Base-by-base conservation (phyloP, 1,139 yeast species). In the Protomyces inundatus region DNA sequence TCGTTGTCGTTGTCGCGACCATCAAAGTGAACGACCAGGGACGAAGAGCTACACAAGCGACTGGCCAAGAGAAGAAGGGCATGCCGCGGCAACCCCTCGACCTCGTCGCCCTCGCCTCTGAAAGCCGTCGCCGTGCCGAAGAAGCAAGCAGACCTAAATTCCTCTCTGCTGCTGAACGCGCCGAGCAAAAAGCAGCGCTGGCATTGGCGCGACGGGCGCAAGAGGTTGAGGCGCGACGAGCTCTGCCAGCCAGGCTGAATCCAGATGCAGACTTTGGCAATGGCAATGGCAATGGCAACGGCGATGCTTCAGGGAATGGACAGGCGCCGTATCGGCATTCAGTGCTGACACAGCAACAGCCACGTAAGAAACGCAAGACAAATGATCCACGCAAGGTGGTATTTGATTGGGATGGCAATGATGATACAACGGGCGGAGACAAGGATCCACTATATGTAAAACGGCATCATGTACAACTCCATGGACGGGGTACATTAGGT, bases 401-500 rank as follows among this genome's bases (percentile, higher is more conserved):
- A 10, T 89, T 88, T 73, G 87, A 82, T 10, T 89, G 96, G 96
- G 80, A 81, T 65, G 78, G 76, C 0, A 76, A 78, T 0, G 95
- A 87, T 23, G 96, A 89, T 71, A 87, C 95, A 0, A 71, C 83
- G 0, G 30, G 23, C 48, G 70, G 70, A 0, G 77, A 75, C 1
- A 77, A 77, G 65, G 77, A 76, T 60, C 84, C 86, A 0, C 69
- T 86, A 10, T 74, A 73, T 55, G 32, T 50, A 59, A 48, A 55
- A 5, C 67, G 46, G 4, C 67, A 33, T 68, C 67, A 60, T 58
- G 69, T 40, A n/a, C 67, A 14, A 67, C 70, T 52, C 65, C 72
- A 68, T 71, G 75, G 32, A 68, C 45, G 61, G 34, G 61, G 64
- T 5, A 64, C 36, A 48, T 4, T 59, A 7, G 65, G 56, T 2